Conservation (phyloP, 345 rosid species). For the Linum lewisii region DNA sequence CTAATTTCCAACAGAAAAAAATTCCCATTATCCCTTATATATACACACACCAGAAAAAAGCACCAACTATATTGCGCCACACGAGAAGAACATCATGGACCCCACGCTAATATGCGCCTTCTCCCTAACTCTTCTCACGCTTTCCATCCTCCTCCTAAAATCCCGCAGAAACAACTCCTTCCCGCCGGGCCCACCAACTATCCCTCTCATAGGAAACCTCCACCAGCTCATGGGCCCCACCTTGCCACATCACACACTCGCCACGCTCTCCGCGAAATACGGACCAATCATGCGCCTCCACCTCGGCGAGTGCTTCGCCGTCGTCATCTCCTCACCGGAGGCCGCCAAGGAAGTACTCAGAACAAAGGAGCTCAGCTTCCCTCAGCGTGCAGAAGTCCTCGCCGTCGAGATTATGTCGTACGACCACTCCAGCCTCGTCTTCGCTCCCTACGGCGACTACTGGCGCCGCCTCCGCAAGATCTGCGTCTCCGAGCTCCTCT, state of each 20-base stretch:
- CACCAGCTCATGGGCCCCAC: slow-evolving; percentile 1
- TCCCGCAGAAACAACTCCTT: neutral
- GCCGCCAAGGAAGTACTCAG: slow-evolving; percentile 1
- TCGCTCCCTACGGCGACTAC: slow-evolving; percentile 1
- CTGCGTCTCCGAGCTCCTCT: slow-evolving; percentile 2
- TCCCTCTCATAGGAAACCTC: neutral
- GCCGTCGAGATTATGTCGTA: neutral
- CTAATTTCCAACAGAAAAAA: too few species aligned
- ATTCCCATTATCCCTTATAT: too few species aligned
- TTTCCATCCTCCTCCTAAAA: neutral
- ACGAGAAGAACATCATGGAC: too few species aligned
- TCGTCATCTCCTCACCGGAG: slow-evolving; percentile 1
- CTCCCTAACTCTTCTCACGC: neutral
- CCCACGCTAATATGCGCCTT: neutral
- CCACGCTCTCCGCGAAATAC: neutral
- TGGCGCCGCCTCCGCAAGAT: neutral
- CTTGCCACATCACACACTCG: neutral
- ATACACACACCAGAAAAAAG: too few species aligned
- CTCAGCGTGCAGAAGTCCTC: neutral
- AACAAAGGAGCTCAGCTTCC: neutral
- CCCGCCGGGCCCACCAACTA: neutral
- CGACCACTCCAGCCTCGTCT: slow-evolving; percentile 3
- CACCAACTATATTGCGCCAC: too few species aligned
- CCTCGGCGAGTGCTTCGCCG: neutral
- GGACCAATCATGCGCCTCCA: slow-evolving; percentile 1